These are phyloP conservation scores for Aspergillus vadensis DNA, from an alignment of 2,329 filamentous ascomycete species.

Conservation along the genomic window DNA sequence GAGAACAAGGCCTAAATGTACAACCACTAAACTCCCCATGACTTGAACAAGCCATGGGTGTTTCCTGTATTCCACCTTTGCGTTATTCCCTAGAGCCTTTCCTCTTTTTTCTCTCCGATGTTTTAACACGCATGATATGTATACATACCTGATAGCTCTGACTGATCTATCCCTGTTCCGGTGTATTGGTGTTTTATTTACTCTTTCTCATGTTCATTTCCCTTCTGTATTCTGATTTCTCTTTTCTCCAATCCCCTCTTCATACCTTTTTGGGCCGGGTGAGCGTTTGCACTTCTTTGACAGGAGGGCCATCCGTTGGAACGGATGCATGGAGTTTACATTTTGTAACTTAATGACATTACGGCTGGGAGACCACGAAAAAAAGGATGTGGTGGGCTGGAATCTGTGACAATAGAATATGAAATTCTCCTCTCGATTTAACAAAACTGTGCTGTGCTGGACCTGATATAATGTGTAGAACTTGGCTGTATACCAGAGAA, in stretches of 20 bases:
- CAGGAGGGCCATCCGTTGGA: constrained; percentile 19
- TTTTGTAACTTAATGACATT: constrained; percentile 44
- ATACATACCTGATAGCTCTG: constrained; percentile 40
- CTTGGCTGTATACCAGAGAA: no score
- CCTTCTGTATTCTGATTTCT: constrained; percentile 17
- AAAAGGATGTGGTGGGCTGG: constrained; percentile 37
- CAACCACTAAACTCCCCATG: constrained; percentile 23
- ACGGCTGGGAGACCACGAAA: constrained; percentile 39
- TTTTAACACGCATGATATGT: constrained; percentile 37
- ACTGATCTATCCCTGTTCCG: constrained; percentile 27
- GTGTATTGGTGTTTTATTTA: constrained; percentile 41
- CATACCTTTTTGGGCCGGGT: constrained; percentile 26
- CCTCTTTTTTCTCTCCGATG: constrained; percentile 30
- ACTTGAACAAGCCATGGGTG: constrained; percentile 11
- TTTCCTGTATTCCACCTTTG: constrained; percentile 25
- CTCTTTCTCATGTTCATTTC: constrained; percentile 20
- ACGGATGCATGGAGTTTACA: constrained; percentile 34
- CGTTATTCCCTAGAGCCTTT: constrained; percentile 29
- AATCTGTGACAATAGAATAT: constrained; percentile 43
- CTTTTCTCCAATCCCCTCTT: constrained; percentile 20
- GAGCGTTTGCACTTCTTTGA: constrained; percentile 21
- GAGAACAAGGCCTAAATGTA: constrained; percentile 69
- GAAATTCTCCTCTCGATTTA: constrained; percentile 46
- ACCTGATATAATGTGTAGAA: not conserved
- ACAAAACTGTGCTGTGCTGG: constrained; percentile 11